Percentiles rank a stretch among this genome's conserved stretches.
These are phyloP conservation scores for Achaetomium macrosporum DNA, from an alignment of 2,329 filamentous ascomycete genomes.

Conservation along the genomic window DNA sequence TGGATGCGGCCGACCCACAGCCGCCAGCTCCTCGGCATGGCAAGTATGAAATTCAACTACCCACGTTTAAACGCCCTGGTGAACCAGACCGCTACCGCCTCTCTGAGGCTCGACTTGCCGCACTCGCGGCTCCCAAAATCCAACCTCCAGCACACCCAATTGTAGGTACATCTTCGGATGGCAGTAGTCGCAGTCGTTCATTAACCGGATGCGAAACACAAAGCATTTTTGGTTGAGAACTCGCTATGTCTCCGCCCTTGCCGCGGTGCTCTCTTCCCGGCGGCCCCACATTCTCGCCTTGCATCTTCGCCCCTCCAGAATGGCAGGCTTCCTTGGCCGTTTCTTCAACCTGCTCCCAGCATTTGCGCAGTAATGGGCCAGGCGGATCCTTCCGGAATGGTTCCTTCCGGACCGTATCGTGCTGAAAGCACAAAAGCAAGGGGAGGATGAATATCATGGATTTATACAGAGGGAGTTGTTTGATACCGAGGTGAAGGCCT, in stretches of 20 bases:
- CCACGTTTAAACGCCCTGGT: neutral
- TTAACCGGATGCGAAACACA: neutral
- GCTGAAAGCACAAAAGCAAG: neutral
- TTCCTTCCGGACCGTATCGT: neutral
- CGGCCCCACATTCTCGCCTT: neutral
- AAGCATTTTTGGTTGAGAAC: neutral
- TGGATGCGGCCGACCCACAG: too few relatives aligned
- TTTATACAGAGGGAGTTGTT: neutral
- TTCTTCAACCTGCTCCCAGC: neutral
- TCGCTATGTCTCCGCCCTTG: neutral
- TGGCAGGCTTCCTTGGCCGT: neutral
- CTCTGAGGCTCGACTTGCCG: neutral
- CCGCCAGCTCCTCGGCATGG: too few relatives aligned
- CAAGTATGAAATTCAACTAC: neutral
- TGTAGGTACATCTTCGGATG: too few relatives aligned
- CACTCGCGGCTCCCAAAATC: too few relatives aligned
- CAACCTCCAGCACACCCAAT: too few relatives aligned
- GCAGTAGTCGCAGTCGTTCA: too few relatives aligned
- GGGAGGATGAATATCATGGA: conserved; percentile 2
- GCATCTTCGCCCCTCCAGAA: neutral
- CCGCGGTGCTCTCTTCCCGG: neutral
- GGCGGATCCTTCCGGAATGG: too few relatives aligned
- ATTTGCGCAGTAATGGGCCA: neutral
- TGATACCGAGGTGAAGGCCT: conserved; percentile 3
- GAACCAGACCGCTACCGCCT: neutral